Base-by-base conservation (phyloP, 805 yeast species). In the Sporopachydermia quercuum region DNA sequence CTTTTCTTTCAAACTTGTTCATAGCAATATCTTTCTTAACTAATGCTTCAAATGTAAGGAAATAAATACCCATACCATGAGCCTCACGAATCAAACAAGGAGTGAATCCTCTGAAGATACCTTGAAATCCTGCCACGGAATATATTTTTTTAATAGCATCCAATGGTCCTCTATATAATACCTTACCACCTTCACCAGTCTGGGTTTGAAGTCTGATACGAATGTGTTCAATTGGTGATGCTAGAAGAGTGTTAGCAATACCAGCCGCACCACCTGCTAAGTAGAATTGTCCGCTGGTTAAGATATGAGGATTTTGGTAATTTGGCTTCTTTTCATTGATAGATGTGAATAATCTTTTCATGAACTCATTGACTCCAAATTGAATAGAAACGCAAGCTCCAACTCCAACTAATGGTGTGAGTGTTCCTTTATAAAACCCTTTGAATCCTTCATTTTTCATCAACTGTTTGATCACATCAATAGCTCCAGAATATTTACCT, bases 341-440 rank as follows among this genome's bases (percentile, higher is more conserved):
- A 39, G 62, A 63, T 36, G 54, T 57, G 53, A 81, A 86, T 44
- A 68, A 62, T 51, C 96, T 68, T 61, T 91, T 91, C 95, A 89
- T 85, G 52, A 70, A 79, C 58, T 91, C 97, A 53, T 87, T 87
- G 30, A 85, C 94, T 37, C 95, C 91, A 54, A 91, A 91, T 60
- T 91, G 98, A 34, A 89, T 82, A 5, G 95, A 83, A 8, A 91
- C 54, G 66, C 96, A 87, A 0, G 94, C 95, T 39, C 98, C 98
- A n/a, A 89, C 67, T 8, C 98, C 98, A 27, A 89, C 58, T 49
- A 91, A 66, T 15, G 98, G 98, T 1, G 96, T 87, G 49, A 86
- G 52, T 1, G 96, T 86, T 27, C 98, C 98, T 58, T 93, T 78
- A 58, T 91, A 91, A 53, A 91, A 84, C 0, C 93, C 98, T 30